phyloP scores from a whole-genome alignment of 1,284 basidiomycete genomes.

The Rhodotorula sp. region DNA sequence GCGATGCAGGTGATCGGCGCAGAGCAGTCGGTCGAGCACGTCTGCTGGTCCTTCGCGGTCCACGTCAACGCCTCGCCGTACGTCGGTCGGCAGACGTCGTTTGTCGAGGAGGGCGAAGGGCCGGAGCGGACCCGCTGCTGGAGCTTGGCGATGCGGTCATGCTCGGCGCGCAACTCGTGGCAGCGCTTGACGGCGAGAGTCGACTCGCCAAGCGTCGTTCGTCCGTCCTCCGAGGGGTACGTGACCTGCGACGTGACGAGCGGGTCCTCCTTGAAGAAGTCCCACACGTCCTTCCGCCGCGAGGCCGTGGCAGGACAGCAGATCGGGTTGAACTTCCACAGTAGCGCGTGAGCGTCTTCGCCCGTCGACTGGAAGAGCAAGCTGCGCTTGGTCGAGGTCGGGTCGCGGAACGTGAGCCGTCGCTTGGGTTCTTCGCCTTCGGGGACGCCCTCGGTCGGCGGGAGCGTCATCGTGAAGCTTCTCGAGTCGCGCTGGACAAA shows the following conservation, averaged over 20 bases:
- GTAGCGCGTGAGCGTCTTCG: slow-evolving; percentile 31
- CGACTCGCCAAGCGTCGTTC: slow-evolving; percentile 38
- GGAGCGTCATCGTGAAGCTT: slow-evolving; percentile 40
- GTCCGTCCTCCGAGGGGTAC: slow-evolving; percentile 41
- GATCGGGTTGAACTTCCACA: slow-evolving; percentile 43
- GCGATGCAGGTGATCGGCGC: slow-evolving; percentile 42
- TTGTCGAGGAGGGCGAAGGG: not conserved
- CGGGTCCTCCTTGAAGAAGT: slow-evolving; percentile 44
- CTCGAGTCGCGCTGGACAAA: slow-evolving; percentile 40
- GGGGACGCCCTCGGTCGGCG: slow-evolving; percentile 38
- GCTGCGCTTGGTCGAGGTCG: slow-evolving; percentile 13
- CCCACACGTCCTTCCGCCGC: slow-evolving; percentile 34
- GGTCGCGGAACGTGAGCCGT: slow-evolving; percentile 34
- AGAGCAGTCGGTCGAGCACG: slow-evolving; percentile 40
- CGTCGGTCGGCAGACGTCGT: slow-evolving; percentile 18
- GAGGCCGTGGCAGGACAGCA: slow-evolving; percentile 30
- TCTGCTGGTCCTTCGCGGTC: slow-evolving; percentile 35
- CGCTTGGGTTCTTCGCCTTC: slow-evolving; percentile 40
- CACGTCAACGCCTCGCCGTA: slow-evolving; percentile 35
- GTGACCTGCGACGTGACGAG: slow-evolving; percentile 42
- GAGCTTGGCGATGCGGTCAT: slow-evolving; percentile 36
- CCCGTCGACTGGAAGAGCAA: slow-evolving; percentile 39
- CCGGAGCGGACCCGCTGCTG: slow-evolving; percentile 11
- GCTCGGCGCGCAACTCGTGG: slow-evolving; percentile 37
- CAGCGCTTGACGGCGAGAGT: slow-evolving; percentile 38